Conservation (phyloP, 1,139 yeast species). For the Magnusiomyces paraingens region DNA sequence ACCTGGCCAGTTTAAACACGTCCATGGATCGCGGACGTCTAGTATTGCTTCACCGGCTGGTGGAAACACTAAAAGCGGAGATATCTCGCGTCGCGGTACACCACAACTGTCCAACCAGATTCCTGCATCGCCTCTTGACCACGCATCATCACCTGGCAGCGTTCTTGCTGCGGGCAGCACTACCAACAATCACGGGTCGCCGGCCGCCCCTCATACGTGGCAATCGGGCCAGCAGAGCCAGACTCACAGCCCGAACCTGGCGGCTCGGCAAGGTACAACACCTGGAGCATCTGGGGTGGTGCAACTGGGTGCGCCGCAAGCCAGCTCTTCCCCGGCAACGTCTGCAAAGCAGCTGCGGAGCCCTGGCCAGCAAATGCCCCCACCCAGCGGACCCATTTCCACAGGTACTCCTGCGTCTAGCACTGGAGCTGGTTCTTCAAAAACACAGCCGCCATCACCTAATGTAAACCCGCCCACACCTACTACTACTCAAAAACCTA, state of each 20-base stretch:
- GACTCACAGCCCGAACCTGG: slow-evolving; percentile 19
- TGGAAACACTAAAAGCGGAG: slow-evolving; percentile 15
- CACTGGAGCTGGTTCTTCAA: slow-evolving; percentile 15
- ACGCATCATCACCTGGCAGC: neutral
- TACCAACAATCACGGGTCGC: slow-evolving; percentile 8
- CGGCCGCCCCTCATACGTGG: slow-evolving; percentile 9
- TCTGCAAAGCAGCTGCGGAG: slow-evolving; percentile 1
- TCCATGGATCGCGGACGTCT: slow-evolving; percentile 14
- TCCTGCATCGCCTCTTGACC: slow-evolving; percentile 27
- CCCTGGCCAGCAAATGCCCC: slow-evolving; percentile 24
- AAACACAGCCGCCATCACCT: slow-evolving; percentile 34
- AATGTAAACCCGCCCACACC: slow-evolving; percentile 39
- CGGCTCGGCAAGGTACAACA: slow-evolving; percentile 19
- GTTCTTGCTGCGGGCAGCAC: slow-evolving; percentile 9
- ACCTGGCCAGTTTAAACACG: slow-evolving; percentile 15
- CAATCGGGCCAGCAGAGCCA: slow-evolving; percentile 18
- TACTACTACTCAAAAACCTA: slow-evolving; percentile 39
- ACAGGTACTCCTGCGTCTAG: neutral
- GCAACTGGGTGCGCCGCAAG: slow-evolving; percentile 9
- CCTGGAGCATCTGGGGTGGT: neutral
- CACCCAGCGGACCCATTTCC: slow-evolving; percentile 26
- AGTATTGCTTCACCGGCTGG: slow-evolving; percentile 20
- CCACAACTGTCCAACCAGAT: slow-evolving; percentile 29
- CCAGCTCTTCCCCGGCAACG: slow-evolving; percentile 22
- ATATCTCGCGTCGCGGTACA: slow-evolving; percentile 23